Percentiles rank a stretch among this genome's conserved stretches.
Conservation (phyloP, 1,284 basidiomycete species). For the Ceratobasidium sp. region DNA sequence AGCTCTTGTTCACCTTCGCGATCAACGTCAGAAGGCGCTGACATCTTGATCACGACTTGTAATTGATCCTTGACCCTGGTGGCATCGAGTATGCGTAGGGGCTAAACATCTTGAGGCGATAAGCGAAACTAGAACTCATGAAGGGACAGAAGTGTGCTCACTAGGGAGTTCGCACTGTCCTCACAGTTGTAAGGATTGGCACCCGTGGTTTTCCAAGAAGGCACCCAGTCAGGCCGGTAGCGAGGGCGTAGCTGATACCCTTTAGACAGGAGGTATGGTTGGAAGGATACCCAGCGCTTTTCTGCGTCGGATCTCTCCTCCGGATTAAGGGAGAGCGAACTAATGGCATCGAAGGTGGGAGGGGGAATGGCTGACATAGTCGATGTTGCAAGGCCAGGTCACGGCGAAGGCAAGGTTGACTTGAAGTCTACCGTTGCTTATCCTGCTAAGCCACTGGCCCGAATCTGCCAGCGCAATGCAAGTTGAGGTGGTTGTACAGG, state of each 20-base stretch:
- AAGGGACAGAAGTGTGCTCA: background rate
- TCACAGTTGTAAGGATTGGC: slow-evolving; percentile 1
- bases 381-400: background rate
- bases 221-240: slow-evolving; percentile 22
- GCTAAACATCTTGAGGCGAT: background rate
- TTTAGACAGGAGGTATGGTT: slow-evolving; percentile 25
- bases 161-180: slow-evolving; percentile 6
- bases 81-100: slow-evolving; percentile 21
- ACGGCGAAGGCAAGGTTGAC: background rate
- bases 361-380: background rate
- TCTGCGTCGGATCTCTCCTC: slow-evolving; percentile 16
- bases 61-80: background rate
- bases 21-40: background rate
- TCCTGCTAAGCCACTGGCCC: too few relatives aligned
- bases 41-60: slow-evolving; percentile 20
- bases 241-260: slow-evolving; percentile 18
- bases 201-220: slow-evolving; percentile 7
- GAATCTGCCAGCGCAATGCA: too few relatives aligned
- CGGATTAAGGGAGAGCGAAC: background rate
- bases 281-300: slow-evolving; percentile 19
- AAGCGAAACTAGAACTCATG: background rate
- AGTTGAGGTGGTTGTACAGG: too few relatives aligned
- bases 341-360: background rate
- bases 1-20: slow-evolving; percentile 13
- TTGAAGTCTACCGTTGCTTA: background rate